Evolutionary conservation across 805 yeast species (phyloP), one percentile per base, ranked within the genome.

Genomic region (Pichia insulana): DNA sequence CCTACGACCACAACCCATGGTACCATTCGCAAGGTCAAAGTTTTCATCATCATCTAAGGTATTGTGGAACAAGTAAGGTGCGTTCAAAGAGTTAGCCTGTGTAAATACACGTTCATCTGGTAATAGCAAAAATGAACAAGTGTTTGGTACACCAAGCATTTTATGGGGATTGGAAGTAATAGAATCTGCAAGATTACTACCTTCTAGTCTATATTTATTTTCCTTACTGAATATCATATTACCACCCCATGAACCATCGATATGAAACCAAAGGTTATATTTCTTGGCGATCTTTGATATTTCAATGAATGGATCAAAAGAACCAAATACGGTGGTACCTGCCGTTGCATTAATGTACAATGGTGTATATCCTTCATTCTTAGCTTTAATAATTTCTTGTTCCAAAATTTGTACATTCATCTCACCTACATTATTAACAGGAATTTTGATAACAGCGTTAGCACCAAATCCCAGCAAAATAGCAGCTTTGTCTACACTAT

Each of bases 221-320:
- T 50, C 63, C 0, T 58, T 51, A 34, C 86, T 78, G 63, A 85
- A 86, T 0, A 83, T 69, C 9, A 82, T 79, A 52, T 86, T 86
- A 8, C 90, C 95, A 28, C 95, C 95, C 95, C 94, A 84, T 7
- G 92, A 83, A 1, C 92, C 95, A 61, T 85, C 95, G 33, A 85
- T 74, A 58, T 85, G 95, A 56, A 83, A 73, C 90, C 94, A 86
- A 7, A 76, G 40, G n/a, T 69, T 59, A 58, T 78, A 56, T 43
- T 67, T 66, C 42, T 72, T 64, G 13, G 88, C 76, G 2, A 85
- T 57, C 1, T 44, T 54, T 1, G 78, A 60, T 30, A 86, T 76
- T 34, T 70, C 72, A 20, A 55, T 67, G 51, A 85, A 70, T 17
- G 81, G 78, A 54, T 85, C 95, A 58, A 71, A 86, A 7, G 92